These are phyloP conservation scores for Dendrobium officinale DNA, from an alignment of 106 monocot genomes.

Conservation along the genomic window DNA sequence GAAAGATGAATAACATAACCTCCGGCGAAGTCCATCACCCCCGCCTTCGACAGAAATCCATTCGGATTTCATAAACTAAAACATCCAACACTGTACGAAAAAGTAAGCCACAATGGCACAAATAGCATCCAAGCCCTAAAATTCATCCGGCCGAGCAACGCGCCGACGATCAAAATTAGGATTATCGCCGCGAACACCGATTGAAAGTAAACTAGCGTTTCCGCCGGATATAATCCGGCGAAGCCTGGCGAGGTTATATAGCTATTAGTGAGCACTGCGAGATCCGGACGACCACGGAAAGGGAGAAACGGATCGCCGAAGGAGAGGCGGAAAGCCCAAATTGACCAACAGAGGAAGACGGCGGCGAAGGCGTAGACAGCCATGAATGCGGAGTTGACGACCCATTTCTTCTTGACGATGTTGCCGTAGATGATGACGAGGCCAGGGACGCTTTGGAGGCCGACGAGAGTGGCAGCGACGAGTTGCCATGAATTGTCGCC, in stretches of 20 bases:
- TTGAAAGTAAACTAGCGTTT: constrained; percentile 58
- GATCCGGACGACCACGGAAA: constrained; percentile 23
- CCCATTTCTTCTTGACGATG: constrained; percentile 45
- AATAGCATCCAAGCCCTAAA: constrained; percentile 56
- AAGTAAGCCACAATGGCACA: constrained; percentile 57
- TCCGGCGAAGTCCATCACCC: constrained; percentile 25
- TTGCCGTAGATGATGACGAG: constrained; percentile 38
- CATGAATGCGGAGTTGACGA: constrained; percentile 51
- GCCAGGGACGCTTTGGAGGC: constrained; percentile 41
- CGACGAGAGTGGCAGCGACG: constrained; percentile 23
- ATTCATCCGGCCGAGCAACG: constrained; percentile 54
- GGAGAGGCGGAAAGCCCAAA: constrained; percentile 31
- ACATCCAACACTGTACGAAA: constrained; percentile 23
- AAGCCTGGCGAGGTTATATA: constrained; percentile 9
- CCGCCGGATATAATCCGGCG: constrained; percentile 38
- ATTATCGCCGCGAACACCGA: constrained; percentile 56
- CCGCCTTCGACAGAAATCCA: constrained; percentile 31
- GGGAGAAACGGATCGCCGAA: constrained; percentile 39
- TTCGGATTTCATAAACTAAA: constrained; percentile 28
- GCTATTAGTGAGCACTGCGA: no score
- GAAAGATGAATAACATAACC: constrained; percentile 24
- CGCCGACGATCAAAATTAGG: constrained; percentile 44
- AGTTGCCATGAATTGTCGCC: constrained; percentile 28
- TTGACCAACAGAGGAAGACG: constrained; percentile 28
- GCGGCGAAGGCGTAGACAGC: constrained; percentile 46